Base-by-base conservation (phyloP, 148 eudicot genomes). In the Diospyros kaki region DNA sequence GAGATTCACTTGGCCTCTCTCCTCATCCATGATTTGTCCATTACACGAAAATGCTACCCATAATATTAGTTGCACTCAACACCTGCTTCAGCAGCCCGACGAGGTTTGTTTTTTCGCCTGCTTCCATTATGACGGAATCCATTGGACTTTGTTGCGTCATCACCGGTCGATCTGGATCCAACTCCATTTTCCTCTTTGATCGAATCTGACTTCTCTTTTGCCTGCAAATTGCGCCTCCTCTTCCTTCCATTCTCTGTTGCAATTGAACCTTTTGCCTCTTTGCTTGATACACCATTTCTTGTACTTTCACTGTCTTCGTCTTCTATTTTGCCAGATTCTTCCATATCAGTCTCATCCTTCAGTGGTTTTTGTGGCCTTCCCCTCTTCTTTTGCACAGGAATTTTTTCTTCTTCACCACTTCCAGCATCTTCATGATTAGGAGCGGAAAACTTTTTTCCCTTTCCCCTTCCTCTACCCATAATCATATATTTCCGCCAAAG, bases 401-500 rank as follows among this genome's bases (percentile, higher is more conserved):
- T 88, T 82, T 84, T 91, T 75, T 93, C 98, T 81, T 90, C 98
- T 75, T 91, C 94, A 8, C 96, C 88, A 66, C 96, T 89, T 7
- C 85, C 88, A n/a, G 74, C 58, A 83, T 93, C 92, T 42, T 91
- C 96, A 28, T 85, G 87, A 76, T 82, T 87, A 38, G 77, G 68
- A 50, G 50, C 86, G 11, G 85, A 86, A 65, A 77, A 72, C 84
- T 88, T 93, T 87, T 88, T 93, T n/a, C 88, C 92, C 85, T 89
- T 93, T 73, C 86, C 87, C 83, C 88, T 87, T 68, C 89, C 89
- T 85, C 93, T 83, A 15, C 96, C 96, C 98, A 93, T 93, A 64
- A 44, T 80, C 53, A 56, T 68, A 58, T 12, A 65, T 64, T 42
- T 66, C 18, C 63, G 43, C 58, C 62, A 59, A 12, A 56, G 44